Base-by-base conservation (phyloP, 768 basidiomycete genomes). In the Pholiota conissans region DNA sequence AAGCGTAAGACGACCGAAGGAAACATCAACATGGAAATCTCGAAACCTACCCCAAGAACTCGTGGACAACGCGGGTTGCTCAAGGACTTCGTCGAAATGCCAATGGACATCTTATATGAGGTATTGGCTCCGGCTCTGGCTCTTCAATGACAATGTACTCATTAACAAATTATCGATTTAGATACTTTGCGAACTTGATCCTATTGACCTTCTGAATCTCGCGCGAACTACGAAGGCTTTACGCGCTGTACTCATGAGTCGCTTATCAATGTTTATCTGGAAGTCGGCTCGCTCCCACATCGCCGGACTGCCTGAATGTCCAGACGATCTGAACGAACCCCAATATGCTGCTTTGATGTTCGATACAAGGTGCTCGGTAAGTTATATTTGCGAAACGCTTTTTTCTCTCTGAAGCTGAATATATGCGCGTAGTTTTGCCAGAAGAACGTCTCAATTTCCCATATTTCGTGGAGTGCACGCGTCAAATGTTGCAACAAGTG, bases 81-180 rank as follows among this genome's bases (percentile, higher is more conserved):
- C 18, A 64, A 55, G 39, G 55, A 59, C 30, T 28, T 67, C n/a
- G 51, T 66, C 16, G 65, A 70, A 47, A 73, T 73, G 70, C 71
- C 71, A 5, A 51, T 69, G n/a, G 71, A 73, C 46, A 62, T 73
- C 18, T 51, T 73, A 9, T 66, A 65, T 16, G 71, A 71, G 60
- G 71, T 69, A 26, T 37, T 3, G 29, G 18, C 9, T 11, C 16
- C 30, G 34, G 28, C 30, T 32, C 26, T n/a, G n/a, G n/a, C n/a
- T n/a, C n/a, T n/a, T n/a, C n/a, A n/a, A n/a, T n/a, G n/a, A n/a
- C n/a, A n/a, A n/a, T n/a, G n/a, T n/a, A n/a, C n/a, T n/a, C n/a
- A n/a, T n/a, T n/a, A n/a, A 37, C 6, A 34, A 37, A 22, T 7
- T 16, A 29, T 22, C 46, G 40, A 42, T 42, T 16, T 28, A 69